Evolutionary conservation across 495 filamentous ascomycete genomes (phyloP).

Genomic region (Pseudoneurospora amorphoporcata): DNA sequence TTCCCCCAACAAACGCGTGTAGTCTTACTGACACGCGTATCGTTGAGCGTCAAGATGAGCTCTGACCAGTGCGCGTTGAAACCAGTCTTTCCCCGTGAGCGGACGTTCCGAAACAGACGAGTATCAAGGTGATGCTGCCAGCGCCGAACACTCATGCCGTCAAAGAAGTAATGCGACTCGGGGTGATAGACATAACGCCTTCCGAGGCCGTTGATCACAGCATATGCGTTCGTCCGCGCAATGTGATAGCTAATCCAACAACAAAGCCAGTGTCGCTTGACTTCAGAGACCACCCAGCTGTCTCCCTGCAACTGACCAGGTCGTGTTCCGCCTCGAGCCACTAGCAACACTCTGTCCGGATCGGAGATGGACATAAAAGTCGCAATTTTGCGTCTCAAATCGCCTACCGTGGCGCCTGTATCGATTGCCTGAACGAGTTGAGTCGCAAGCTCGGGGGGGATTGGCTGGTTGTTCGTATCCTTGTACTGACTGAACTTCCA

Average conservation of each 20-base stretch:
- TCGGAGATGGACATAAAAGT: slow-evolving; percentile 9
- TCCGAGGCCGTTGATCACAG: slow-evolving; percentile 20
- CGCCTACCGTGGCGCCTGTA: slow-evolving; percentile 13
- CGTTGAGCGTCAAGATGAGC: slow-evolving; percentile 14
- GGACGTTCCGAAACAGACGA: slow-evolving; percentile 11
- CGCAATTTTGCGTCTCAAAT: slow-evolving; percentile 12
- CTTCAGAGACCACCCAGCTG: slow-evolving; percentile 20
- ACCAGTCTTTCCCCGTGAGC: slow-evolving; percentile 11
- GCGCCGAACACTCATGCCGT: slow-evolving; percentile 1
- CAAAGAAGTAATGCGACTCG: neutral
- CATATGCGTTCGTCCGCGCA: slow-evolving; percentile 8
- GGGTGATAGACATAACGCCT: slow-evolving; percentile 26
- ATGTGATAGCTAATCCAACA: slow-evolving; percentile 23
- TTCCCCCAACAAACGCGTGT: slow-evolving; percentile 16
- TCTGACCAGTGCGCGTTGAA: slow-evolving; percentile 10
- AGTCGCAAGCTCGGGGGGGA: slow-evolving; percentile 1
- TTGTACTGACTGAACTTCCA: slow-evolving; percentile 16
- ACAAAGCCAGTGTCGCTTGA: slow-evolving; percentile 23
- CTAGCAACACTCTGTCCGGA: slow-evolving; percentile 19
- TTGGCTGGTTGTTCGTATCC: slow-evolving; percentile 7
- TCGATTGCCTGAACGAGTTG: slow-evolving; percentile 12
- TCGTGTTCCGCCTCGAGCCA: slow-evolving; percentile 21
- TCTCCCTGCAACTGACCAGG: slow-evolving; percentile 21
- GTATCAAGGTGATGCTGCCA: slow-evolving; percentile 4
- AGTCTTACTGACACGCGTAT: slow-evolving; percentile 4